Percentiles rank a stretch among this genome's conserved stretches.
Conservation (phyloP, 2,329 filamentous ascomycete species). For the Hypoxylon sp. region DNA sequence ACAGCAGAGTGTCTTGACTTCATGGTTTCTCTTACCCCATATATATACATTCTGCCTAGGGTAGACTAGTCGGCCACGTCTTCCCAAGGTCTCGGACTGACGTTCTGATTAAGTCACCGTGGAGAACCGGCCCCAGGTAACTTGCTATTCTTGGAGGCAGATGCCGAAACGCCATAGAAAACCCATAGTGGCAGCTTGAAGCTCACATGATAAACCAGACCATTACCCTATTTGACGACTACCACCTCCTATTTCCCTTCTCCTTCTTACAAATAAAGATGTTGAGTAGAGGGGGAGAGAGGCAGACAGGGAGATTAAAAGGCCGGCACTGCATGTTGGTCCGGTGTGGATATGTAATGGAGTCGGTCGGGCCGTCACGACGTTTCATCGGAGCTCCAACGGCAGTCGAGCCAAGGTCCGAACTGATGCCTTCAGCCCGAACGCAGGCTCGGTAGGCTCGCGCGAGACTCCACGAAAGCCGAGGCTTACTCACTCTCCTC, state of each 20-base stretch:
- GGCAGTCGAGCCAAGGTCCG: not conserved
- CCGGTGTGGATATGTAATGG: not conserved
- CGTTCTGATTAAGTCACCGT: slow-evolving; percentile 28
- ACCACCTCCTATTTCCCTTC: not conserved
- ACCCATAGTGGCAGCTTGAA: slow-evolving; percentile 1
- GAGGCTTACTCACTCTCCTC: not conserved
- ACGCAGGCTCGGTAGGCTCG: not conserved
- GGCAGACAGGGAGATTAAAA: not conserved
- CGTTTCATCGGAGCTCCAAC: not conserved
- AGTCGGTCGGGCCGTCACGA: not conserved
- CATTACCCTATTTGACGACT: slow-evolving; percentile 5
- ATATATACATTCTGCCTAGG: slow-evolving; percentile 34
- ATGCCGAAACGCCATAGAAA: slow-evolving; percentile 26
- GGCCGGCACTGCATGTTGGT: not conserved
- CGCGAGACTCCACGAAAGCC: not conserved
- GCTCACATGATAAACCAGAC: slow-evolving; percentile 8
- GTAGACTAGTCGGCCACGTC: not conserved
- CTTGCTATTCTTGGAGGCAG: not conserved
- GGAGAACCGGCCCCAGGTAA: slow-evolving; percentile 7
- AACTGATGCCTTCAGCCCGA: not conserved
- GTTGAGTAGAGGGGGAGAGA: not conserved
- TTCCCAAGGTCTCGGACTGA: slow-evolving; percentile 4
- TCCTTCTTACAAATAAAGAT: slow-evolving; percentile 18
- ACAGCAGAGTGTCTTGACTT: not conserved
- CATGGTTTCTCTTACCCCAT: not conserved